phyloP scores from a whole-genome alignment of 768 basidiomycete genomes.

The Trametes maxima region DNA sequence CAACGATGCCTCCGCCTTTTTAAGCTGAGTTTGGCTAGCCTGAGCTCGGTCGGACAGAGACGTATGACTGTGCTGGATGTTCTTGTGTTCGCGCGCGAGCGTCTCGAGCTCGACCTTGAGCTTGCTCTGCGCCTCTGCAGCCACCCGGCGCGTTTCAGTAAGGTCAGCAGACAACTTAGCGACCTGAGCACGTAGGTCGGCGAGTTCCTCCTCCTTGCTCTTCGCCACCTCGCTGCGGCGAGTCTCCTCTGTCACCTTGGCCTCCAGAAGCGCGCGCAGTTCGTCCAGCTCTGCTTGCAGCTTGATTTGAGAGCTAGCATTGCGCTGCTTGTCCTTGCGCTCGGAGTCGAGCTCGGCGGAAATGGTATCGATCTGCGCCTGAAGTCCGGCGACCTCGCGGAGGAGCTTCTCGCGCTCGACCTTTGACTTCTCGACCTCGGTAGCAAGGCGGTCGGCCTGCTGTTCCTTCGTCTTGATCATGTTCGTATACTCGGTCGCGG shows the following conservation, averaged over 20 bases:
- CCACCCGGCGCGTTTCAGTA: slow-evolving; percentile 58
- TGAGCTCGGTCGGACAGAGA: slow-evolving; percentile 68
- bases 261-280: slow-evolving; percentile 78
- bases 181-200: slow-evolving; percentile 66
- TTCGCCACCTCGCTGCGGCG: slow-evolving; percentile 82
- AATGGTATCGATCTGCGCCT: slow-evolving; percentile 67
- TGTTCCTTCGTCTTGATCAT: slow-evolving; percentile 80
- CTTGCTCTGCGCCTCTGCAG: slow-evolving; percentile 69
- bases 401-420: slow-evolving; percentile 54
- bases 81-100: slow-evolving; percentile 57
- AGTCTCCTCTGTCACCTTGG: slow-evolving; percentile 85
- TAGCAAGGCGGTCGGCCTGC: slow-evolving; percentile 55
- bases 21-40: slow-evolving; percentile 50
- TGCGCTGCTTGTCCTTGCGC: slow-evolving; percentile 55
- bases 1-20: slow-evolving; percentile 50
- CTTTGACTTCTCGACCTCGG: slow-evolving; percentile 57
- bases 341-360: slow-evolving; percentile 62
- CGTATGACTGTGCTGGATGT: slow-evolving; percentile 60
- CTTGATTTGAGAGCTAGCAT: slow-evolving; percentile 50
- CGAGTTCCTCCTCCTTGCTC: slow-evolving; percentile 85
- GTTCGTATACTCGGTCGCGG: slow-evolving; percentile 71
- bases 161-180: slow-evolving; percentile 66
- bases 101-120: slow-evolving; percentile 77
- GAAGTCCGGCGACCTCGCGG: slow-evolving; percentile 68
- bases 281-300: slow-evolving; percentile 86